phyloP scores from a whole-genome alignment of 2,329 filamentous ascomycete genomes.

The Apiospora kogelbergensis region DNA sequence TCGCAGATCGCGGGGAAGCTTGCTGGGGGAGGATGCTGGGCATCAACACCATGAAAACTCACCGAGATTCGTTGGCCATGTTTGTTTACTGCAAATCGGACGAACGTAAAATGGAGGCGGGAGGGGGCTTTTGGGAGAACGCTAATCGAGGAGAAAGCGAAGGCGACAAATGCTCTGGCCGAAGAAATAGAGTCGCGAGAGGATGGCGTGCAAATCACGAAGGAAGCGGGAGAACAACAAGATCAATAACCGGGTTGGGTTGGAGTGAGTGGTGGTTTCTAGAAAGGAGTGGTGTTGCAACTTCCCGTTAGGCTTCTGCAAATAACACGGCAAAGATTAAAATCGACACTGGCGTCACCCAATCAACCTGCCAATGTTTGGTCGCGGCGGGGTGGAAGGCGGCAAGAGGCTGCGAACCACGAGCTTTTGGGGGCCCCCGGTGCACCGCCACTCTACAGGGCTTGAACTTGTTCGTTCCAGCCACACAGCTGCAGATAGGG shows the following conservation, averaged over 20 bases:
- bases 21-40: constrained; percentile 12
- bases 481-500: background rate
- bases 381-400: background rate
- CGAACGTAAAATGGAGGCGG: background rate
- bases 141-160: background rate
- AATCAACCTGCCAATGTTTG: constrained; percentile 3
- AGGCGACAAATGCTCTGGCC: background rate
- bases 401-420: background rate
- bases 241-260: background rate
- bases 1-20: constrained; percentile 13
- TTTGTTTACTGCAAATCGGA: constrained; percentile 11
- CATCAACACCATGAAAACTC: no score
- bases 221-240: background rate
- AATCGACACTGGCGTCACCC: background rate
- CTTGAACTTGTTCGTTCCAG: background rate
- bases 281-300: background rate
- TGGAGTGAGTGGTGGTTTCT: background rate
- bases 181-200: background rate
- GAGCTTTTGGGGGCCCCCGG: no score
- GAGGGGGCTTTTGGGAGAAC: background rate
- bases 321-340: background rate
- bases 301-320: constrained; percentile 1
- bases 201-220: background rate
- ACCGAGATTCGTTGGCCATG: constrained; percentile 26
- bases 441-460: background rate